phyloP scores from a whole-genome alignment of 2,329 filamentous ascomycete species.

The Sporothrix mexicana region DNA sequence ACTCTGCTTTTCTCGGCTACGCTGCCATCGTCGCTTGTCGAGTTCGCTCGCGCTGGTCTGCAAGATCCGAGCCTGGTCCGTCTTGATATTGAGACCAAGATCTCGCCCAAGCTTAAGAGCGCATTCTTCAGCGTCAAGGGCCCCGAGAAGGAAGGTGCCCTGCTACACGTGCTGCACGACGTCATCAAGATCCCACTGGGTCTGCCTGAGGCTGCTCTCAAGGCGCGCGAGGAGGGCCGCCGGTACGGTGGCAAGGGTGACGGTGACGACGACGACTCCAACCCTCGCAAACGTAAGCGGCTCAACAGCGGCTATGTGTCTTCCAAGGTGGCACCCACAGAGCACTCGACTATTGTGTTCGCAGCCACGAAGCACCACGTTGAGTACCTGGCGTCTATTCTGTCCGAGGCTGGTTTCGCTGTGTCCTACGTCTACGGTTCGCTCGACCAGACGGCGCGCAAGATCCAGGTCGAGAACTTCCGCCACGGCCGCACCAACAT shows the following conservation, averaged over 20 bases:
- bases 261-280: slow-evolving; percentile 48
- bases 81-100: slow-evolving; percentile 91
- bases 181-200: slow-evolving; percentile 88
- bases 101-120: slow-evolving; percentile 93
- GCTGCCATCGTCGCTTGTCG: slow-evolving; percentile 88
- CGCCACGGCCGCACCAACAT: slow-evolving; percentile 84
- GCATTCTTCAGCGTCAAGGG: slow-evolving; percentile 94
- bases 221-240: slow-evolving; percentile 47
- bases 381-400: slow-evolving; percentile 84
- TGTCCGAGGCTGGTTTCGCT: slow-evolving; percentile 81
- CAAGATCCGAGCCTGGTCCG: slow-evolving; percentile 91
- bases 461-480: slow-evolving; percentile 91
- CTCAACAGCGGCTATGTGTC: slow-evolving; percentile 56
- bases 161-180: slow-evolving; percentile 87
- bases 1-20: slow-evolving; percentile 96
- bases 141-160: slow-evolving; percentile 88
- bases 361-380: slow-evolving; percentile 96
- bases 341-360: slow-evolving; percentile 94
- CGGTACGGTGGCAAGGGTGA: slow-evolving; percentile 6
- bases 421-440: slow-evolving; percentile 95
- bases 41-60: slow-evolving; percentile 91
- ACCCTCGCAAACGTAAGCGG: slow-evolving; percentile 77
- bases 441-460: slow-evolving; percentile 89
- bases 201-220: slow-evolving; percentile 59
- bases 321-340: slow-evolving; percentile 73